A percentile compares a stretch with the other conserved stretches of the same genome.
phyloP scores from a whole-genome alignment of 2,329 filamentous ascomycete genomes.

The Xylariaceae sp. region DNA sequence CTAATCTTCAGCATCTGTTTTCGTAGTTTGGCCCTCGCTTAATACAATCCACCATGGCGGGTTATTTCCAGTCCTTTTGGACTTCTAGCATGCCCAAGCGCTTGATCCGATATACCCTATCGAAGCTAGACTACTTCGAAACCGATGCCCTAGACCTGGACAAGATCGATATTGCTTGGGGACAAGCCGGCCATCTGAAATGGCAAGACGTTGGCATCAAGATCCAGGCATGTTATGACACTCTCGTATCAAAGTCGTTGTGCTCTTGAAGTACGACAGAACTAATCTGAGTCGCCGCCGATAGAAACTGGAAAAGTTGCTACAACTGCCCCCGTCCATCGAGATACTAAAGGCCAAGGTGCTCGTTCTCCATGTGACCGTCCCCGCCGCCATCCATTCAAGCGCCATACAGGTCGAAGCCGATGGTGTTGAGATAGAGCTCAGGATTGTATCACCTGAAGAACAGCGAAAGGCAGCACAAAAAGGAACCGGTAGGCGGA shows the following conservation, averaged over 20 bases:
- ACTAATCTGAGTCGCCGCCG: constrained; percentile 26
- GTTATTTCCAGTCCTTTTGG: constrained; percentile 60
- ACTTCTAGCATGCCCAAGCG: constrained; percentile 79
- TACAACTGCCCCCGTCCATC: constrained; percentile 69
- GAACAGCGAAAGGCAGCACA: constrained; percentile 31
- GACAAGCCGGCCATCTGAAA: constrained; percentile 76
- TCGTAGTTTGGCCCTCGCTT: constrained; percentile 2
- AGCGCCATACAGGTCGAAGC: constrained; percentile 78
- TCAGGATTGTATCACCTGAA: constrained; percentile 47
- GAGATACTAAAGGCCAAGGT: constrained; percentile 69
- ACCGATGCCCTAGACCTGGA: constrained; percentile 81
- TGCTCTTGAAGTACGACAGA: constrained; percentile 4
- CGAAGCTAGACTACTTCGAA: constrained; percentile 79
- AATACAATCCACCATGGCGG: constrained; percentile 52
- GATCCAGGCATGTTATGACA: constrained; percentile 55
- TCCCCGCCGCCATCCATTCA: constrained; percentile 83
- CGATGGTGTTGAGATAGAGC: constrained; percentile 69
- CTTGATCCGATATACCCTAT: constrained; percentile 79
- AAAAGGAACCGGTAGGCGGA: constrained; percentile 23
- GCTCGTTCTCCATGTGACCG: constrained; percentile 68
- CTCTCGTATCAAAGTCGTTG: neutral
- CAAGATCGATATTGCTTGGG: constrained; percentile 76
- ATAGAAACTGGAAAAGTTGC: constrained; percentile 71
- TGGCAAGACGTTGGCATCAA: constrained; percentile 80
- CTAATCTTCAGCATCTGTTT: constrained; percentile 2